phyloP scores from a whole-genome alignment of 768 basidiomycete species.

The Coprinopsis strossmayeri region DNA sequence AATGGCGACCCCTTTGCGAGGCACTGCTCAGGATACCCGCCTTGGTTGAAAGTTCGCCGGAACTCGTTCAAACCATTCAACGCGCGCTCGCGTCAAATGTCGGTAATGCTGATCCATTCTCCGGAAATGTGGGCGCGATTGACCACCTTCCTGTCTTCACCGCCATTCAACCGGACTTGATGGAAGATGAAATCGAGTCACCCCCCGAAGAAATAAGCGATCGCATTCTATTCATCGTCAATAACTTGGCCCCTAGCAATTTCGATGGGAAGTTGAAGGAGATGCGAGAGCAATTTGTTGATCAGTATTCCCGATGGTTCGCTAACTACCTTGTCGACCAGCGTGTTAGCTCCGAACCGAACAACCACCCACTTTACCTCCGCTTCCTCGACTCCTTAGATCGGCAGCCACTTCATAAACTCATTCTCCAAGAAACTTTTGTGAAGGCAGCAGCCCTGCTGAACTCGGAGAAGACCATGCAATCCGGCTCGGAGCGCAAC shows the following conservation, averaged over 20 bases:
- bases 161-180: conserved; percentile 66
- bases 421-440: conserved; percentile 92
- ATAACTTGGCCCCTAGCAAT: conserved; percentile 93
- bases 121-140: conserved; percentile 1
- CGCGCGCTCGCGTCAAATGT: conserved; percentile 59
- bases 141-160: conserved; percentile 61
- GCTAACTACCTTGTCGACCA: conserved; percentile 97
- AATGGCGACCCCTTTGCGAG: conserved; percentile 92
- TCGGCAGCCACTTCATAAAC: conserved; percentile 55
- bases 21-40: conserved; percentile 84
- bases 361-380: conserved; percentile 93
- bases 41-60: conserved; percentile 79
- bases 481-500: conserved; percentile 77
- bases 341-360: conserved; percentile 91
- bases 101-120: conserved; percentile 23
- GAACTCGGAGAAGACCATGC: conserved; percentile 87
- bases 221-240: conserved; percentile 94
- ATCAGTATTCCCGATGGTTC: conserved; percentile 88
- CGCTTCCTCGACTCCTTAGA: conserved; percentile 86
- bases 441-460: conserved; percentile 79
- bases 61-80: conserved; percentile 65
- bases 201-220: conserved; percentile 89
- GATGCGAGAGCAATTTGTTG: conserved; percentile 79
- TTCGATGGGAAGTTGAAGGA: conserved; percentile 84
- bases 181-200: conserved; percentile 53